A percentile compares a stretch with the other conserved stretches of the same genome.
Conservation (phyloP, 208 protist genomes). For the Balamuthia mandrillaris region DNA sequence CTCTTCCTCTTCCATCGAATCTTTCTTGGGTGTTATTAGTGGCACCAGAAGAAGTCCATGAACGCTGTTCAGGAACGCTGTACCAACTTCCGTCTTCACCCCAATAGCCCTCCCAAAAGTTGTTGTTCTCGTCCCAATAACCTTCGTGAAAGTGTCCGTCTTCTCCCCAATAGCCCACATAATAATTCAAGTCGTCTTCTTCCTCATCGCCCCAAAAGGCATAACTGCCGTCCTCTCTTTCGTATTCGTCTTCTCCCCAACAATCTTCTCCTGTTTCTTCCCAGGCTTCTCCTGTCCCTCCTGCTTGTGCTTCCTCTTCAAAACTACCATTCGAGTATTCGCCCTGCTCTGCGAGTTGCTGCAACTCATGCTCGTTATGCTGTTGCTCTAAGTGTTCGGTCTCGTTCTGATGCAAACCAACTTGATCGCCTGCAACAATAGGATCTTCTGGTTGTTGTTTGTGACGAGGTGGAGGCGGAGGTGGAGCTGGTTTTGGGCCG, state of each 20-base stretch:
- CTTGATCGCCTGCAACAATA: too few relatives aligned
- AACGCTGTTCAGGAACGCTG: too few relatives aligned
- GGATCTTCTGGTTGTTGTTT: too few relatives aligned
- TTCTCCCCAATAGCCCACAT: slow-evolving; percentile 1
- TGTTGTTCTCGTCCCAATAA: not conserved
- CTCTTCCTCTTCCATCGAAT: not conserved
- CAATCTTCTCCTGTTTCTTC: not conserved
- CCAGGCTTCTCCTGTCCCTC: not conserved
- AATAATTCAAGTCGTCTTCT: not conserved
- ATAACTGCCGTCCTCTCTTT: not conserved
- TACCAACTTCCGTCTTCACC: too few relatives aligned
- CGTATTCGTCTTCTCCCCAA: not conserved
- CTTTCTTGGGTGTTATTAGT: not conserved
- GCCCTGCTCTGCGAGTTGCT: too few relatives aligned
- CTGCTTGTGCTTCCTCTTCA: not conserved
- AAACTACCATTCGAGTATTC: too few relatives aligned
- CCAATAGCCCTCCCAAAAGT: not conserved
- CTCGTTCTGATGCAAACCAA: too few relatives aligned
- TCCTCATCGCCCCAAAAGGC: not conserved
- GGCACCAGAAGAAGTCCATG: too few relatives aligned
- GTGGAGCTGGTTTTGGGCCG: too few relatives aligned
- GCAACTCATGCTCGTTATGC: too few relatives aligned
- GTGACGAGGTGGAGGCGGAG: too few relatives aligned
- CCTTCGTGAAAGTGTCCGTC: slow-evolving; percentile 8
- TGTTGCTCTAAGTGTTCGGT: too few relatives aligned